Conservation (phyloP, 2,329 filamentous ascomycete genomes). For the Fusarium brevicatenulatum region DNA sequence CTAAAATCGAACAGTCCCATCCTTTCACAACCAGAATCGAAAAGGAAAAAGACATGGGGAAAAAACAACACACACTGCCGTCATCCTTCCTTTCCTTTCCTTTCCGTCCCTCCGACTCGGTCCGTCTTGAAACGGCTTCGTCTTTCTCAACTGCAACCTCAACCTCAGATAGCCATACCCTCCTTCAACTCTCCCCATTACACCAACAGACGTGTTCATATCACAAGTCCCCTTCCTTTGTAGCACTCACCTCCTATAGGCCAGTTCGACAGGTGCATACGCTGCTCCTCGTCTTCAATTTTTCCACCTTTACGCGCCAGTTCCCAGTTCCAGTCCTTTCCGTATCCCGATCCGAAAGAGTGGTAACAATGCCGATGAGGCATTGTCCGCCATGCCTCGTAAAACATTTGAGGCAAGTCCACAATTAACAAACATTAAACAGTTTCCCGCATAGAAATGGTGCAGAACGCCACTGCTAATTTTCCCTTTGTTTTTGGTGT, state of each 20-base stretch:
- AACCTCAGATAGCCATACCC: not conserved
- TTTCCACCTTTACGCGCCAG: slow-evolving; percentile 32
- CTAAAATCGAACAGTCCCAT: slow-evolving; percentile 39
- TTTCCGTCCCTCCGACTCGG: slow-evolving; percentile 9
- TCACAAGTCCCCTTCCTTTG: slow-evolving; percentile 12
- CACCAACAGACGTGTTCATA: slow-evolving; percentile 4
- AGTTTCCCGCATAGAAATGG: slow-evolving; percentile 32
- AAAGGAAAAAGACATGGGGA: slow-evolving; percentile 19
- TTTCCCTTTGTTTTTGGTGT: slow-evolving; percentile 27
- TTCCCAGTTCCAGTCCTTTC: slow-evolving; percentile 26
- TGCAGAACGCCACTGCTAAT: slow-evolving; percentile 36
- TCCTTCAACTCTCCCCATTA: slow-evolving; percentile 37
- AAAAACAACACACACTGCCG: slow-evolving; percentile 33
- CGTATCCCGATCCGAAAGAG: slow-evolving; percentile 37
- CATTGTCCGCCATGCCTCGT: slow-evolving; percentile 29
- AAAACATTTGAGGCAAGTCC: slow-evolving; percentile 18
- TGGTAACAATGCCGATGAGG: slow-evolving; percentile 27
- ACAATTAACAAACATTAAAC: slow-evolving; percentile 40
- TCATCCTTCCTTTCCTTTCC: slow-evolving; percentile 28
- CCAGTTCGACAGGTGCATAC: not conserved
- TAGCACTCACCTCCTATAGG: not conserved
- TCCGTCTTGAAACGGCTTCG: slow-evolving; percentile 27
- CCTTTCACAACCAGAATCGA: slow-evolving; percentile 24
- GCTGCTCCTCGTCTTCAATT: slow-evolving; percentile 23
- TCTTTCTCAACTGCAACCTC: slow-evolving; percentile 18